A percentile compares a stretch with the other conserved stretches of the same genome.
Conservation (phyloP, 2,329 filamentous ascomycete species). For the Eutypa lata region DNA sequence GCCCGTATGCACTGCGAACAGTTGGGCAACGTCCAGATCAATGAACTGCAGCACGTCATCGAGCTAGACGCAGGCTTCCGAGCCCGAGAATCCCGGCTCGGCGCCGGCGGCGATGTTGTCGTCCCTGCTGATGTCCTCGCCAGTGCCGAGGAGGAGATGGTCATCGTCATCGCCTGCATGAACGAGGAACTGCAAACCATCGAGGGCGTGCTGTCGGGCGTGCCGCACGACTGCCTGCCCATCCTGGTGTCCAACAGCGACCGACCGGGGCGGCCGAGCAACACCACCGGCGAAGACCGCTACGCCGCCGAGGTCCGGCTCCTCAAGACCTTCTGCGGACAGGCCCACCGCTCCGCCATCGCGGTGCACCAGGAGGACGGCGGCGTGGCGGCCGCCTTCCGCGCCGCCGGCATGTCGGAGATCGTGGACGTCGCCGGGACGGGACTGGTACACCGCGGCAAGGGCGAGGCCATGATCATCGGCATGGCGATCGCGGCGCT, state of each 20-base stretch:
- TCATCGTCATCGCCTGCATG: slow-evolving; percentile 31
- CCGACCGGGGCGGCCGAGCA: background rate
- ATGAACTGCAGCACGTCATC: slow-evolving; percentile 1
- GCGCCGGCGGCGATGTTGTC: background rate
- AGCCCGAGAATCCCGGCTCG: background rate
- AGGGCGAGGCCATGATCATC: slow-evolving; percentile 31
- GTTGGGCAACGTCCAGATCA: slow-evolving; percentile 4
- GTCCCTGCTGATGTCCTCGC: background rate
- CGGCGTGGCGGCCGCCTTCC: slow-evolving; percentile 20
- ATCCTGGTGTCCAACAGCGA: slow-evolving; percentile 29
- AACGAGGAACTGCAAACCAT: slow-evolving; percentile 24
- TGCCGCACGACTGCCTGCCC: slow-evolving; percentile 25
- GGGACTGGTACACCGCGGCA: slow-evolving; percentile 24
- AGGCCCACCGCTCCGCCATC: slow-evolving; percentile 16
- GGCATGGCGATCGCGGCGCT: slow-evolving; percentile 26
- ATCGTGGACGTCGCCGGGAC: slow-evolving; percentile 16
- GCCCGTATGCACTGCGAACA: background rate
- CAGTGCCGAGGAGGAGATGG: slow-evolving; percentile 12
- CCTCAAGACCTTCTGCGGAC: slow-evolving; percentile 15
- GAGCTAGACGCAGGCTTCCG: slow-evolving; percentile 1
- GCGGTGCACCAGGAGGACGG: slow-evolving; percentile 28
- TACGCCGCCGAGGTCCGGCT: slow-evolving; percentile 20
- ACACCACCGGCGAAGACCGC: slow-evolving; percentile 3
- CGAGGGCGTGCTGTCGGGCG: slow-evolving; percentile 24
- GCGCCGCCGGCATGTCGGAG: slow-evolving; percentile 17